Evolutionary conservation across 2,329 filamentous ascomycete genomes (phyloP), one percentile per base, ranked within the genome.

Genomic region (Scedosporium boydii): DNA sequence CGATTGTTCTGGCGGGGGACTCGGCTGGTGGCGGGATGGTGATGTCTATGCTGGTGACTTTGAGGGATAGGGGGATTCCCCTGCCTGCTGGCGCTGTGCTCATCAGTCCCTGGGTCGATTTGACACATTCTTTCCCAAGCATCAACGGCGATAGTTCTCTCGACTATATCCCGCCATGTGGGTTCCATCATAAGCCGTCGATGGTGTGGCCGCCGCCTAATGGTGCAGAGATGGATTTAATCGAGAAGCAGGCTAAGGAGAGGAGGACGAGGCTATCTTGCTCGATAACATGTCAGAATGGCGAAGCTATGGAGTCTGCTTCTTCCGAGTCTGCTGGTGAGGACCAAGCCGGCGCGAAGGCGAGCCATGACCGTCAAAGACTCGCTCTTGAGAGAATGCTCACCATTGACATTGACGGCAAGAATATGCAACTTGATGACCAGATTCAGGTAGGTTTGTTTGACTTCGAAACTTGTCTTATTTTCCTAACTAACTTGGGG

Each of bases 91-190:
- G 95, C 1, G 93, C 89, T 4, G 87, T 98, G 55, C 79, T 98
- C 48, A 90, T 98, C 60, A 96, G 91, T 59, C 95, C 95, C 0
- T 99, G 95, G 95, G 92, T 93, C 7, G 95, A 99, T 72, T 77
- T 98, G 61, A 96, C 91, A 0, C 93, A 98, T 72, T 97, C 93
- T 0, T 98, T 98, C 66, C 95, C 95, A 0, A 97, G 93, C 67
- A 83, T 96, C n/a, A 82, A 85, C 2, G 83, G 80, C 4, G 85
- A 91, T 48, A 86, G 84, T 59, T 83, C 85, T 0, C 75, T 91
- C 59, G 95, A 99, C 71, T 98, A 97, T 68, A 93, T 99, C 41
- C 95, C 95, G 4, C 77, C 87, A 0, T 82, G 88, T 67, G 95
- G 95, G 0, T 98, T 99, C 69, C 87, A 96, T 66, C 92, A 98